Percentiles rank a stretch among this genome's conserved stretches.
Evolutionary conservation across 1,139 yeast genomes (phyloP).

Genomic region (Geotrichum restrictum): DNA sequence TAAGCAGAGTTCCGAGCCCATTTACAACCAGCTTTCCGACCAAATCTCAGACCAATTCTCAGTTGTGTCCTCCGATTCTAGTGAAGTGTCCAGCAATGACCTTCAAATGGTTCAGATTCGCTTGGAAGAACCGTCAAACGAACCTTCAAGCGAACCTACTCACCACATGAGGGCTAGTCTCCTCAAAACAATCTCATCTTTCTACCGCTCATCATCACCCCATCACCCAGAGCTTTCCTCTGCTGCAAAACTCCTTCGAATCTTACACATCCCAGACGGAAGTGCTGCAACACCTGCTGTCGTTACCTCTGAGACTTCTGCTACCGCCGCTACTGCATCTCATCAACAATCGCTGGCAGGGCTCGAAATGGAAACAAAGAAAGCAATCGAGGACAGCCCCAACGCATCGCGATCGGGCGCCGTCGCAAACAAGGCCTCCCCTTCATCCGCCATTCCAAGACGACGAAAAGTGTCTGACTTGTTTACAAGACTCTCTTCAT

Average conservation of each 20-base stretch:
- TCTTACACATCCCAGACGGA: background rate
- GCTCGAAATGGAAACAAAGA: background rate
- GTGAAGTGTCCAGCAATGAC: background rate
- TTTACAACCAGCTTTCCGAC: no score
- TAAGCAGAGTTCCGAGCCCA: no score
- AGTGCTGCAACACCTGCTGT: background rate
- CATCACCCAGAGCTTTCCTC: background rate
- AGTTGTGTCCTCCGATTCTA: background rate
- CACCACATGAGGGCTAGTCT: background rate
- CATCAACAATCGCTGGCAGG: background rate
- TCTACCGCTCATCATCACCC: background rate
- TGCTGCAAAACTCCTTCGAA: background rate
- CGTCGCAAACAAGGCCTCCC: no score
- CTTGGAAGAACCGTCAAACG: background rate
- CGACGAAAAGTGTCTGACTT: constrained; percentile 29
- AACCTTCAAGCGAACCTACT: background rate
- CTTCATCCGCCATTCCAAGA: background rate
- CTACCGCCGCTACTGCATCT: background rate
- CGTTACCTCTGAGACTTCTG: background rate
- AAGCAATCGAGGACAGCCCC: background rate
- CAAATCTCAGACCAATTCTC: no score
- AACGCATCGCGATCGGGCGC: background rate
- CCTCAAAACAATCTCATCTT: background rate
- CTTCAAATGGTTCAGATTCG: background rate
- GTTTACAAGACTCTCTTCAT: constrained; percentile 30